Evolutionary conservation across 2,329 filamentous ascomycete species (phyloP).

Genomic region (Aspergillus niger): DNA sequence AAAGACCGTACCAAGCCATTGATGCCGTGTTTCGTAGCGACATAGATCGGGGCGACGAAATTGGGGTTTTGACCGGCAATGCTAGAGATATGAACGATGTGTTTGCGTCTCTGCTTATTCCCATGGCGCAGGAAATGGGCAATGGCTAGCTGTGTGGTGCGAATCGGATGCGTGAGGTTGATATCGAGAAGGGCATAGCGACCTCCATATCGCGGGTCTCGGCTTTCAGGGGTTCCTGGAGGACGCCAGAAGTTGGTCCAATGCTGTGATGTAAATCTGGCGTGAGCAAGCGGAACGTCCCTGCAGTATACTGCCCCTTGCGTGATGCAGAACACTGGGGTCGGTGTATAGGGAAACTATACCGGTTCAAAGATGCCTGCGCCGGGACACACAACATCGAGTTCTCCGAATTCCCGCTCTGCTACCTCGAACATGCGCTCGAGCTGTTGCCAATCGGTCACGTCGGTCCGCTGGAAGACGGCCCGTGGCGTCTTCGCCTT

Average conservation of each 20-base stretch:
- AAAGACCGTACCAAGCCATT: slow-evolving; percentile 54
- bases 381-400: slow-evolving; percentile 51
- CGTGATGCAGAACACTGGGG: background rate
- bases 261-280: slow-evolving; percentile 30
- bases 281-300: background rate
- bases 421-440: slow-evolving; percentile 53
- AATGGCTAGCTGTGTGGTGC: slow-evolving; percentile 54
- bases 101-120: slow-evolving; percentile 38
- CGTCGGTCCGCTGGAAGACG: slow-evolving; percentile 51
- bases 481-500: slow-evolving; percentile 32
- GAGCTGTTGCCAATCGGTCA: slow-evolving; percentile 53
- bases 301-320: background rate
- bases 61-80: slow-evolving; percentile 47
- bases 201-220: slow-evolving; percentile 42
- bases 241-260: slow-evolving; percentile 56
- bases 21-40: slow-evolving; percentile 53
- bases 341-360: slow-evolving; percentile 13
- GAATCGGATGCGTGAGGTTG: slow-evolving; percentile 56
- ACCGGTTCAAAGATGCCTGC: slow-evolving; percentile 50
- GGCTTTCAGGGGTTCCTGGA: slow-evolving; percentile 46
- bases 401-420: slow-evolving; percentile 49
- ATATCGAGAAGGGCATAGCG: slow-evolving; percentile 53
- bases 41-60: slow-evolving; percentile 50
- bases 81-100: slow-evolving; percentile 53
- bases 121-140: slow-evolving; percentile 47